Evolutionary conservation across 352 stramenopile species (phyloP), one percentile per base, ranked within the genome.

Genomic region (Pythium periplocum): DNA sequence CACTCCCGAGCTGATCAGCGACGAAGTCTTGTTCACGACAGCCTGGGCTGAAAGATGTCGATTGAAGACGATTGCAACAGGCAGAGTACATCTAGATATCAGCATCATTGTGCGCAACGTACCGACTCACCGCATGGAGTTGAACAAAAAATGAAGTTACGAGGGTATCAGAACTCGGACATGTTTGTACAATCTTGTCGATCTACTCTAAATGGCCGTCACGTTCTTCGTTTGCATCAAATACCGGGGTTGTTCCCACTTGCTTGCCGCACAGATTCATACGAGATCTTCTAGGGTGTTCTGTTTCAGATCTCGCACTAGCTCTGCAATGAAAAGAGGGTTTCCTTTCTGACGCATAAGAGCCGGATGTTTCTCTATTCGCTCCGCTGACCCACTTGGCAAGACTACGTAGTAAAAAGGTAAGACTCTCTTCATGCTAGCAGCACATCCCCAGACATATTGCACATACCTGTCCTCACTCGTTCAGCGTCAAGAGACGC

Each of bases 11-110:
- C 67, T 89, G 6, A 67, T 68, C 11, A 79, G 45, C 2, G 78
- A 87, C 34, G 76, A 88, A 30, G 70, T 79, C 4, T 55, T 87
- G 11, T 83, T 83, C 44, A 78, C 57, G 9, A 70, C 66, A 37
- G 78, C 78, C 7, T 82, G 73, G 70, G 68, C 70, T 7, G 72
- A 89, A 6, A 62, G 78, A 12, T 87, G 76, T 56, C 77, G 77
- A 26, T 58, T 91, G 32, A 65, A 71, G 31, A 91, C 76, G 4
- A 57, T 85, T n/a, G 80, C 76, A 4, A 87, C 72, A 1, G 78
- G 78, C 8, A 64, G 55, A 36, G 66, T 91, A 12, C 54, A 73
- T 17, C 45, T 91, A 2, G 61, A 75, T 17, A 34, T 91, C 12
- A 63, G 67, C 1, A 58, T 89, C 34, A 40, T 91, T 12, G 52